Conservation (phyloP, 768 basidiomycete species). For the Fibroporia radiculosa region DNA sequence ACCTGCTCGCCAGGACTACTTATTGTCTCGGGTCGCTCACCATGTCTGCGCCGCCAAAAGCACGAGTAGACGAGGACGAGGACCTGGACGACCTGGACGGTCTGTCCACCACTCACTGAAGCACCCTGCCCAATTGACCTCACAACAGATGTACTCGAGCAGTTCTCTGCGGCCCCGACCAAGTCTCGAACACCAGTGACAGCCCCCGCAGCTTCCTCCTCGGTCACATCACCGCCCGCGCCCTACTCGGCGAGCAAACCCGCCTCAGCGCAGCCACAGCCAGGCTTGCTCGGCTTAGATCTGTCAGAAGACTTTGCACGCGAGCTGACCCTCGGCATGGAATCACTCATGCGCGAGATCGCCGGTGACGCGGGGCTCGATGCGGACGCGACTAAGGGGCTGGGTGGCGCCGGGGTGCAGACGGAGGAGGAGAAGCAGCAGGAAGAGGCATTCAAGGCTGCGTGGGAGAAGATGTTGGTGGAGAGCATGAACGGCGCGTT, state of each 20-base stretch:
- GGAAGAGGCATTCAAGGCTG: slow-evolving; percentile 40
- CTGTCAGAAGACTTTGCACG: slow-evolving; percentile 27
- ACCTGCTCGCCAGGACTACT: too few species aligned
- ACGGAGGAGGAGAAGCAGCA: slow-evolving; percentile 24
- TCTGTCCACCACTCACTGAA: slow-evolving; percentile 15
- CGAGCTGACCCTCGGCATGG: slow-evolving; percentile 39
- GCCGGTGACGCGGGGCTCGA: slow-evolving; percentile 17
- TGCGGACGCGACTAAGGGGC: slow-evolving; percentile 1
- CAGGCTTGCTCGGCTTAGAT: slow-evolving; percentile 15
- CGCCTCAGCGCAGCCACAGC: slow-evolving; percentile 1
- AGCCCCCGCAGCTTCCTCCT: slow-evolving; percentile 10
- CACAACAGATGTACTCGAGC: slow-evolving; percentile 39
- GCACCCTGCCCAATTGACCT: slow-evolving; percentile 7
- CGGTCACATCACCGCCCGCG: slow-evolving; percentile 7
- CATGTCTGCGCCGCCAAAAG: slow-evolving; percentile 2
- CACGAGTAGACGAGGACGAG: slow-evolving; percentile 30
- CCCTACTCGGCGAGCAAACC: background rate
- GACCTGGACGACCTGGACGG: slow-evolving; percentile 69
- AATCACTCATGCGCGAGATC: slow-evolving; percentile 33
- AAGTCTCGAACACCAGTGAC: slow-evolving; percentile 12
- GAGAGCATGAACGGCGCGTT: slow-evolving; percentile 46
- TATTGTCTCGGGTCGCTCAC: too few species aligned
- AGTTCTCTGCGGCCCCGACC: slow-evolving; percentile 27
- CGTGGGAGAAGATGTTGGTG: slow-evolving; percentile 68
- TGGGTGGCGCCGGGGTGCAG: slow-evolving; percentile 7